Base-by-base conservation (phyloP, 2,329 filamentous ascomycete genomes). In the Aureobasidium musti region DNA sequence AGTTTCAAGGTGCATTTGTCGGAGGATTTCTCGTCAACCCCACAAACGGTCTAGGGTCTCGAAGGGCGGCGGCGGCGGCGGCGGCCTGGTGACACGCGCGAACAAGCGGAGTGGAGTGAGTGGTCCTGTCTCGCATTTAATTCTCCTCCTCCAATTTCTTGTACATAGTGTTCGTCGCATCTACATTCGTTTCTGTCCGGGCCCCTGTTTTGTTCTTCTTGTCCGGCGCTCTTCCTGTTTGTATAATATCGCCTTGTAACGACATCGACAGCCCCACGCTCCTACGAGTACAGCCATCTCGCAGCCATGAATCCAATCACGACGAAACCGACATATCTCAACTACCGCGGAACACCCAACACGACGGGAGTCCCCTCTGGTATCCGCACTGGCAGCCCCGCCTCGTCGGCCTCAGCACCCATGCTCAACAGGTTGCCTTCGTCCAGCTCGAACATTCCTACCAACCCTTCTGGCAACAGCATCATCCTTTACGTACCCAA, bases 241-340 rank as follows among this genome's bases (percentile, higher is more conserved):
- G 35, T 50, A 21, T 37, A 41, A 19, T 39, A 30, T 37, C 59
- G n/a, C 35, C 35, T 41, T 41, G 21, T 23, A 8, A 11, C 35
- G 21, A 26, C 33, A 17, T 39, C n/a, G 52, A 54, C n/a, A n/a
- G n/a, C n/a, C n/a, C n/a, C n/a, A n/a, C n/a, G 30, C 14, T n/a
- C 33, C 37, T 14, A n/a, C n/a, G n/a, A n/a, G n/a, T 23, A n/a
- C 21, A 56, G 33, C 53, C 10, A 8, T 33, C 26, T 47, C 23
- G 57, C 41, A 35, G 28, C 23, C 45, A 65, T 65, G 63, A 59
- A 65, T 33, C 52, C 52, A 17, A 17, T 21, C 52, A 23, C 41
- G 39, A 43, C 56, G 19, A 47, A 33, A 67, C 65, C 65, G 6
- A 67, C 66, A 13, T 67, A 64, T 43, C 66, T 67, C 28, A 56